These are phyloP conservation scores for Aspergillus carbonarius DNA, from an alignment of 2,329 filamentous ascomycete genomes.

Conservation along the genomic window DNA sequence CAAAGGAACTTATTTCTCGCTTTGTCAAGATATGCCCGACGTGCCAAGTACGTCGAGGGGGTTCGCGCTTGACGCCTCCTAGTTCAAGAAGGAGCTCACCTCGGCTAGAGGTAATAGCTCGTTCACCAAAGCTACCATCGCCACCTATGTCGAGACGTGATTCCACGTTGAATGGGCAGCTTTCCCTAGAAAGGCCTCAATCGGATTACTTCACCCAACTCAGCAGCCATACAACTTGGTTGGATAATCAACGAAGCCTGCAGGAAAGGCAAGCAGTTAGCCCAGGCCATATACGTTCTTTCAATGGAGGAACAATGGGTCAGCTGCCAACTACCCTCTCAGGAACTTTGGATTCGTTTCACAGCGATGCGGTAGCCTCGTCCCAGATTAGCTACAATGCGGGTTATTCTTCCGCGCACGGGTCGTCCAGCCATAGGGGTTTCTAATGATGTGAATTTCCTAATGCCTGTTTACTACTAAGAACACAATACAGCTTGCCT, in stretches of 20 bases:
- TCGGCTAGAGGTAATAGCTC: constrained; percentile 32
- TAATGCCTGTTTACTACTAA: neutral
- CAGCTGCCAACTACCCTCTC: constrained; percentile 28
- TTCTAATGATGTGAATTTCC: constrained; percentile 18
- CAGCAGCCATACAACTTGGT: constrained; percentile 29
- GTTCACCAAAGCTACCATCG: constrained; percentile 38
- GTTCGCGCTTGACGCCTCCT: constrained; percentile 42
- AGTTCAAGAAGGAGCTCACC: constrained; percentile 42
- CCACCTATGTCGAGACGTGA: constrained; percentile 38
- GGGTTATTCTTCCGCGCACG: constrained; percentile 29
- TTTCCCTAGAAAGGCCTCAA: constrained; percentile 28
- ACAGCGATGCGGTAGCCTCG: constrained; percentile 27
- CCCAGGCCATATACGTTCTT: constrained; percentile 22
- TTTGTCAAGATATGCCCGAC: constrained; percentile 54
- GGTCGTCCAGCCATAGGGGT: constrained; percentile 28
- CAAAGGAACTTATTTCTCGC: constrained; percentile 53
- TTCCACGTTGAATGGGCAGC: constrained; percentile 32
- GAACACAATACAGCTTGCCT: neutral
- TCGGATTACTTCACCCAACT: constrained; percentile 30
- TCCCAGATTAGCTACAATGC: constrained; percentile 31
- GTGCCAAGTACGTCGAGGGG: constrained; percentile 49
- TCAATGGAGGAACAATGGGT: constrained; percentile 21
- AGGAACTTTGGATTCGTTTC: constrained; percentile 30
- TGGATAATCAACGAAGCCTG: constrained; percentile 26
- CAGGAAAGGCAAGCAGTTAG: constrained; percentile 19